A percentile compares a stretch with the other conserved stretches of the same genome.
These are phyloP conservation scores for Trichoderma reesei DNA, from an alignment of 495 filamentous ascomycete genomes.

Conservation along the genomic window DNA sequence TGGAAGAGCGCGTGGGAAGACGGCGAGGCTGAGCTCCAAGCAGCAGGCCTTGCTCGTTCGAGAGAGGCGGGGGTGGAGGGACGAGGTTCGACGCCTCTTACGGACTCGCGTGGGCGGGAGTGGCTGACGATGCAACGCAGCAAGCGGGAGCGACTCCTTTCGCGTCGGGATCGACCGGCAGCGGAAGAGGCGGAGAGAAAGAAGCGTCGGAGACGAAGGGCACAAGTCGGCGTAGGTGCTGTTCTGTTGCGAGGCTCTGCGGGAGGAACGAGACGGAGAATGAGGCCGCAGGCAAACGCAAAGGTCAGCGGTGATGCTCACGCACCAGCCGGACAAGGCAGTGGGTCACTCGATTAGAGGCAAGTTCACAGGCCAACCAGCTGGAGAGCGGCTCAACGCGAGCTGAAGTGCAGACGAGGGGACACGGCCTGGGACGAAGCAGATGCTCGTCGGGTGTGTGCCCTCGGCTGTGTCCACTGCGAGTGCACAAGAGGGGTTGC, in stretches of 20 bases:
- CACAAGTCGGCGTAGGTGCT: neutral
- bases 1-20: slow-evolving; percentile 7
- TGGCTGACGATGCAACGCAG: neutral
- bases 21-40: neutral
- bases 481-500: no score
- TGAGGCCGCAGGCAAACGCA: neutral
- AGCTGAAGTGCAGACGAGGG: neutral
- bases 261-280: neutral
- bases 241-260: neutral
- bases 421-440: no score
- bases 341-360: neutral
- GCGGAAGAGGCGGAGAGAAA: no score
- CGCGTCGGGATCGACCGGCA: no score
- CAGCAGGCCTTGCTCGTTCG: no score
- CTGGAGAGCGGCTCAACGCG: neutral
- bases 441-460: no score
- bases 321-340: slow-evolving; percentile 4
- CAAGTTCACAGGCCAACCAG: neutral
- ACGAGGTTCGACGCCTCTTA: no score
- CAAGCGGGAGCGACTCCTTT: neutral
- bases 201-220: neutral
- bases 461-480: neutral
- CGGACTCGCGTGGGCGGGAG: slow-evolving; percentile 1
- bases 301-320: slow-evolving; percentile 6
- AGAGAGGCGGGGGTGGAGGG: neutral